Base-by-base conservation (phyloP, 2,329 filamentous ascomycete species). In the Colletotrichum ledebouriae region DNA sequence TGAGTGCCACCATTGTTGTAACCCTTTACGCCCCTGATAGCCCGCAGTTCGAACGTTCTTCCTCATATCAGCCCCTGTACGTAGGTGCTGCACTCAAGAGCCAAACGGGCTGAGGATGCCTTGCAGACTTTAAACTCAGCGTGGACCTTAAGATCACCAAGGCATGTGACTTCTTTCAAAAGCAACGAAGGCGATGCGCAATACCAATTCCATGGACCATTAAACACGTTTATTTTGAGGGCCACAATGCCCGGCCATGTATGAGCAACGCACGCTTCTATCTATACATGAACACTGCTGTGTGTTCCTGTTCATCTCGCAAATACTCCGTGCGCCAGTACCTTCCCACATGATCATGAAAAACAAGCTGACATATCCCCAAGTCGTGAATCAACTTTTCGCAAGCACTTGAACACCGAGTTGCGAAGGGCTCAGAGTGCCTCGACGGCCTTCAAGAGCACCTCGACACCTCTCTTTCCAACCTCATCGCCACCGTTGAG, bases 361-460 rank as follows among this genome's bases (percentile, higher is more conserved):
- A 33, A 33, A 33, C 20, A 60, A 25, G 53, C 39, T 17, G 20
- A 12, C 53, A 13, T 57, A 9, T 29, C 7, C 20, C 4, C 25
- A 17, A 25, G 37, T 22, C 53, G 11, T 29, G 29, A 29, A 7
- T 7, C 12, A 7, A 10, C 15, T 13, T 34, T 34, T n/a, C 39
- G 13, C 53, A 44, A 1, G 33, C 22, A 13, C 25, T 44, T 20
- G 11, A 15, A 57, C 37, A 11, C 39, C 13, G 13, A 20, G 2
- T 33, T 0, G 17, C 9, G 9, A 15, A 41, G 7, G 42, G 46
- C 17, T 74, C 74, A 91, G 66, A 91, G 77, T 9, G 82, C 81
- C 73, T 87, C 88, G 71, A 91, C 89, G 22, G 88, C 88, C 71
- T 80, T 83, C 65, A 90, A 77, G 70, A 92, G 78, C 5, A 90